Percentiles rank a stretch among this genome's conserved stretches.
phyloP scores from a whole-genome alignment of 768 basidiomycete genomes.

The Mycena chlorophos region DNA sequence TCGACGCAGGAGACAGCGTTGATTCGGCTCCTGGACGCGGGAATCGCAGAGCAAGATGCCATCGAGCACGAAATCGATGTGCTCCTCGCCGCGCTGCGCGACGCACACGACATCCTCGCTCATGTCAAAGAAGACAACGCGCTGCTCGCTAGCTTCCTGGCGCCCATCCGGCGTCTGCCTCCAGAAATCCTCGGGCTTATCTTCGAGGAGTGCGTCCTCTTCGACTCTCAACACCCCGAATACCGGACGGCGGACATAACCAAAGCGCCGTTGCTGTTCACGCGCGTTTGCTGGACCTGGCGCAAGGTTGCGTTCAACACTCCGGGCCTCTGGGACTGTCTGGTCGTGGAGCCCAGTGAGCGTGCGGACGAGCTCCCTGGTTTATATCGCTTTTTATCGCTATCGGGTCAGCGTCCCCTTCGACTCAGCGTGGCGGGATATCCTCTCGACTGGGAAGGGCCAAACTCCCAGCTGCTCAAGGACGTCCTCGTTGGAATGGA shows the following conservation, averaged over 20 bases:
- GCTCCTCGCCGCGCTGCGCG: not conserved
- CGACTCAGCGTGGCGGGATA: no score
- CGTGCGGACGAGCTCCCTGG: no score
- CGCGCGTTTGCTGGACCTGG: not conserved
- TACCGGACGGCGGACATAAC: not conserved
- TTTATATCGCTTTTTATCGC: no score
- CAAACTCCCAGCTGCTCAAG: no score
- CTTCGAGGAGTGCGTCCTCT: not conserved
- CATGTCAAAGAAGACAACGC: not conserved
- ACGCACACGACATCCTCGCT: not conserved
- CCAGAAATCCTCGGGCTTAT: not conserved
- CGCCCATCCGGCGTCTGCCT: not conserved
- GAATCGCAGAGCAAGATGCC: not conserved
- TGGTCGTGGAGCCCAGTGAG: no score
- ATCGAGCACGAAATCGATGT: not conserved
- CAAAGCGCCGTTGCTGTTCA: not conserved
- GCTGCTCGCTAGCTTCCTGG: not conserved
- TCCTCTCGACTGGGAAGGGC: no score
- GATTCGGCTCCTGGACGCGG: not conserved
- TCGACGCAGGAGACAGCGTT: no score
- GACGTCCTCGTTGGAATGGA: no score
- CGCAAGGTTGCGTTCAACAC: not conserved
- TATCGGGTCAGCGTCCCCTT: no score
- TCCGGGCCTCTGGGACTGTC: not conserved
- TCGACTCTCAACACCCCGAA: not conserved